Evolutionary conservation across 2,329 filamentous ascomycete species (phyloP), one percentile per base, ranked within the genome.

Genomic region (Polytolypa hystricis): DNA sequence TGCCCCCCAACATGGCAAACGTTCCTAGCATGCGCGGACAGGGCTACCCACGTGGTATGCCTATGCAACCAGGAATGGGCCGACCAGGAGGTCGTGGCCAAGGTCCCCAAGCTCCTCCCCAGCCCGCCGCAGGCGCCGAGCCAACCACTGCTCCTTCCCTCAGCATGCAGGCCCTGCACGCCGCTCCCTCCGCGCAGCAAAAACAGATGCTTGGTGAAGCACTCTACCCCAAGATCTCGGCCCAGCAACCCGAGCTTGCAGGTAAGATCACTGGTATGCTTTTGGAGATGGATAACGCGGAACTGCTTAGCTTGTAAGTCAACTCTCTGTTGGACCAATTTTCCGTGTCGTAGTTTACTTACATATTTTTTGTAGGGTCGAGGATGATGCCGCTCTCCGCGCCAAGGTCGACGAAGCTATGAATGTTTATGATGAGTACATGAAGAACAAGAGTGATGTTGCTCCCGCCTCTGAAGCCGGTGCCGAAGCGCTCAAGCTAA

Each of bases 201-300:
- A 98, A 98, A 79, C 91, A 98, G 74, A 84, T 96, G 65, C 79
- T 98, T 38, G 91, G 91, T 62, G 91, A 98, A 70, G 80, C 85
- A 51, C 82, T 98, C 53, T 98, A 96, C 75, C 91, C 91, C 58
- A 98, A 96, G 81, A 96, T 98, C 56, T 79, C 87, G 64, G 78
- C 77, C 50, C 80, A 94, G 66, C 91, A 98, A 71, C 83, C 86
- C 42, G 87, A 95, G 54, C 74, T 98, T 55, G 91, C 91, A 45
- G 91, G 91, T 60, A 98, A 98, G 80, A 96, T 98, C 64, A 98
- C 91, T 44, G 91, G 91, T 67, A 98, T 98, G 91, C 81, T 98
- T 54, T 69, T 98, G 54, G 91, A 98, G 76, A 98, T 98, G 91
- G 91, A 96, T 55, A 96, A 96, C 67, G 62, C 73, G 40, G 91